Evolutionary conservation across 2,329 filamentous ascomycete genomes (phyloP), one percentile per base, ranked within the genome.

Genomic region (Aspergillus sp.): DNA sequence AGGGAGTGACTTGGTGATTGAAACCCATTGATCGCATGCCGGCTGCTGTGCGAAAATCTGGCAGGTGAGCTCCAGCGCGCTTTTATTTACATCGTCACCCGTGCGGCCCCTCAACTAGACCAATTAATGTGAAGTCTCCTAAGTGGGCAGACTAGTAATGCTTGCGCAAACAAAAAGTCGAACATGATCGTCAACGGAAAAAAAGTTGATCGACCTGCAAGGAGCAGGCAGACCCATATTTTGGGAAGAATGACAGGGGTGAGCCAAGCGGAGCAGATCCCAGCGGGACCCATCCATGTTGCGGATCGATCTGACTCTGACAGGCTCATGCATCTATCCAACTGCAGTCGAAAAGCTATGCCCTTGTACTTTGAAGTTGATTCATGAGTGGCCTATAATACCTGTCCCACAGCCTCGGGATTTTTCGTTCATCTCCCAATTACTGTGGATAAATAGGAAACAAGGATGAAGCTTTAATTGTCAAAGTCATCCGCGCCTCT

Each of bases 171-270:
- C 23, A n/a, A 30, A 32, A 36, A 9, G n/a, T 21, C 10, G 41
- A 45, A 45, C 47, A 50, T 50, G 47, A 50, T 50, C 47, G 15
- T 13, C 47, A 28, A 50, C 47, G 25, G 47, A 32, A 50, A 50
- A 30, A 17, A 17, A 17, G 47, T 25, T 12, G 25, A 50, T 50
- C 47, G 9, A 32, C 47, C 25, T 50, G 8, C 23, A 12, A 50
- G 47, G 25, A 9, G 30, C 15, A 30, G 47, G n/a, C 7, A 17
- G 47, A 5, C 47, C 47, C 25, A 50, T 50, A 10, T 19, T 50
- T 19, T 6, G 10, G 4, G 15, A 13, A 10, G 25, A n/a, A n/a
- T 50, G 45, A 28, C 21, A 49, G 45, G 45, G 45, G 7, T 49
- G 6, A 28, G 25, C 23, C 25, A 50, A 50, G 25, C 25, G 47